phyloP scores from a whole-genome alignment of 768 basidiomycete species.

The Crassisporium funariophilum region DNA sequence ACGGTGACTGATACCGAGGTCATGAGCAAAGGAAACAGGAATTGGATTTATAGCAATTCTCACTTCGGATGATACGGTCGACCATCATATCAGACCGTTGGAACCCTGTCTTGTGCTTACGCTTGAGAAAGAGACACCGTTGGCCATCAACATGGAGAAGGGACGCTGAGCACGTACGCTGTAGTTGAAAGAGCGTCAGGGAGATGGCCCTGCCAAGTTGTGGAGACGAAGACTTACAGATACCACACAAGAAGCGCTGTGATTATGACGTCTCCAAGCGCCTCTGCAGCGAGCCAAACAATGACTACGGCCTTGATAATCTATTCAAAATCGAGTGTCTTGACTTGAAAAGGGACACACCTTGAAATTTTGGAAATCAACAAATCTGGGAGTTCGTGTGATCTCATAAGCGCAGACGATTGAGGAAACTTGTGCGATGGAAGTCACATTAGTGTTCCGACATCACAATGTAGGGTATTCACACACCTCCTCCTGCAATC shows the following conservation, averaged over 20 bases:
- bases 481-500: conserved; percentile 14
- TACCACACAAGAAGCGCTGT: conserved; percentile 18
- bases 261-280: conserved; percentile 14
- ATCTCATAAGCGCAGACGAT: conserved; percentile 16
- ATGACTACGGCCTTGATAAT: too few relatives aligned
- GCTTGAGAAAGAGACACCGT: too few relatives aligned
- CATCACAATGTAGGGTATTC: conserved; percentile 3
- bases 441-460: too few relatives aligned
- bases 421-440: too few relatives aligned
- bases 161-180: too few relatives aligned
- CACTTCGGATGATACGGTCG: conserved; percentile 26
- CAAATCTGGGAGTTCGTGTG: conserved; percentile 10
- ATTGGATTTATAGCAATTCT: background rate
- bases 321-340: too few relatives aligned
- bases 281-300: conserved; percentile 15
- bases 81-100: conserved; percentile 22
- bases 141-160: too few relatives aligned
- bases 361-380: conserved; percentile 17
- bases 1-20: conserved; percentile 16
- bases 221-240: conserved; percentile 18
- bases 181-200: too few relatives aligned
- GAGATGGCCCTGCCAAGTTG: too few relatives aligned
- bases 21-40: background rate
- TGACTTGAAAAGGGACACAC: too few relatives aligned
- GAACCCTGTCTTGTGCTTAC: conserved; percentile 25